Base-by-base conservation (phyloP, 176 grass and related monocot genomes). In the Echinochloa phyllopogon region DNA sequence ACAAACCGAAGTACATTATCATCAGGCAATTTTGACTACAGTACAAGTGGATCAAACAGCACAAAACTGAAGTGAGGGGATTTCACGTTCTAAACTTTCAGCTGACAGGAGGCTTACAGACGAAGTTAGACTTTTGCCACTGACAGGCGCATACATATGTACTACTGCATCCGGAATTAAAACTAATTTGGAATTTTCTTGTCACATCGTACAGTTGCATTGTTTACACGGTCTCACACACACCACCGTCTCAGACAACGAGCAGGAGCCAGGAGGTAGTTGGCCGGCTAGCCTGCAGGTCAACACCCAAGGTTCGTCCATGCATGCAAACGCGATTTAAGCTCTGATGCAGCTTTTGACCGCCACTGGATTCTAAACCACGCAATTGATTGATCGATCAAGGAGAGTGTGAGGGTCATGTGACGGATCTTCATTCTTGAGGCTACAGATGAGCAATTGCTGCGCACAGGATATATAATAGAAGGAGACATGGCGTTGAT, bases 101-200 rank as follows among this genome's bases (percentile, higher is more conserved):
- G 1, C 10, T 10, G 65, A 59, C 55, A 40, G 50, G 21, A 71
- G 20, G 40, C 21, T 50, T 75, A 57, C 38, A 61, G 29, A 13
- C 10, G 18, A 65, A 61, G 43, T 51, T 53, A 57, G 52, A 60
- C 53, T 77, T 44, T 53, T 47, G 55, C 45, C 74, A 88, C 81
- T 80, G 81, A 84, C 81, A 21, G 11, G 20, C 11, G 21, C 17
- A 50, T 4, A 45, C 11, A 42, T 71, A 8, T 24, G 60, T 29
- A 53, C 20, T 29, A 53, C 20, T 6, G 56, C 61, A 58, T 10
- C 21, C 23, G 43, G 6, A 38, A 51, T 42, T 16, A 64, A 66
- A 57, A 87, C 6, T 73, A 65, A 70, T 42, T 77, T 78, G 74
- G 55, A 78, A 56, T 65, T 83, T 88, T 71, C 86, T 43, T 65